phyloP scores from a whole-genome alignment of 257 asterid genomes.

The Solanum appendiculatum region DNA sequence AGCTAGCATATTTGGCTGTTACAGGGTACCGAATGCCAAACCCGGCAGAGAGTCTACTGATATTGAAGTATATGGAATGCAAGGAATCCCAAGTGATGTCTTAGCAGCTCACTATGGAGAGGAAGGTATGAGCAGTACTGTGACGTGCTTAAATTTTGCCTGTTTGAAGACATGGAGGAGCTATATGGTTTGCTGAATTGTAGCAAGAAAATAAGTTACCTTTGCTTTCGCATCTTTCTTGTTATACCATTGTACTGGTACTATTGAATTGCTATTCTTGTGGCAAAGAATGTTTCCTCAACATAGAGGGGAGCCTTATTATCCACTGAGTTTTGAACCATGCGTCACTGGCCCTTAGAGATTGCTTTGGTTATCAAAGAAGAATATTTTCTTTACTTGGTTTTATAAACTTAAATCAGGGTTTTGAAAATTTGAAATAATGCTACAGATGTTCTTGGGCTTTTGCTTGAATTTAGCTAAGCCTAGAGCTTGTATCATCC shows the following conservation, averaged over 20 bases:
- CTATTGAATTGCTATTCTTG: background rate
- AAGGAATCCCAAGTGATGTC: conserved; percentile 86
- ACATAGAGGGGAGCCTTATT: background rate
- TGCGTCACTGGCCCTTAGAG: background rate
- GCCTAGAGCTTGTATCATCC: background rate
- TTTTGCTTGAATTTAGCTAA: background rate
- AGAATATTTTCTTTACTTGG: background rate
- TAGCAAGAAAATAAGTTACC: background rate
- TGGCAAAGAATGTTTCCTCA: background rate
- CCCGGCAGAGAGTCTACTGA: conserved; percentile 89
- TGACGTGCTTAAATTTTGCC: background rate
- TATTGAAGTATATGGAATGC: conserved; percentile 95
- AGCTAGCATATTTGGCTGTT: background rate
- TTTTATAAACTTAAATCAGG: background rate
- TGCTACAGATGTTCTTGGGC: background rate
- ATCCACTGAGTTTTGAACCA: background rate
- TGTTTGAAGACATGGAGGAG: background rate
- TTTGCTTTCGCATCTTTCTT: background rate
- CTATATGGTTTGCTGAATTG: background rate
- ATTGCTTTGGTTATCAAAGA: background rate
- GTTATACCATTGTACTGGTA: background rate
- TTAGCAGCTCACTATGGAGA: conserved; percentile 91
- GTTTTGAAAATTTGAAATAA: background rate
- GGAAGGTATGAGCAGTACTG: conserved; percentile 41
- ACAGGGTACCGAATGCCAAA: conserved; percentile 95